Evolutionary conservation across 345 rosid genomes (phyloP), one percentile per base, ranked within the genome.

Genomic region (Leavenworthia alabamica): DNA sequence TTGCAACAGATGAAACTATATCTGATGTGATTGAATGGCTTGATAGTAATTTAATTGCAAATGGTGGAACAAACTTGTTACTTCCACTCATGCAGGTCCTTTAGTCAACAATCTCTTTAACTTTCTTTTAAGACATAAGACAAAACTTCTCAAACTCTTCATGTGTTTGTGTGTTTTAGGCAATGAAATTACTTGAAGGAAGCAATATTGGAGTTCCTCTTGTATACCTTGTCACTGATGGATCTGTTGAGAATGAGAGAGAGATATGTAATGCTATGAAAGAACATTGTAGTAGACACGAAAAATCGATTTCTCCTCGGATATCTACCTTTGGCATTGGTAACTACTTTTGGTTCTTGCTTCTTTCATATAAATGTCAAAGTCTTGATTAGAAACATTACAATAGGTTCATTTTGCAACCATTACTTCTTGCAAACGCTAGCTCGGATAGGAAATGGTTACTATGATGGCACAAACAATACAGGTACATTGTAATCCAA

Each of bases 281-380:
- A 73, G 76, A 64, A 65, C 64, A 60, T 60, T 66, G 74, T 63
- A 53, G 71, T 49, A 44, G 65, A 10, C 71, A 65, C 11, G 76
- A 35, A 49, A 72, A 74, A 66, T 70, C 84, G 19, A 72, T 80
- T 33, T 56, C 74, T 72, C 97, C 97, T 56, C 84, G 96, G 66
- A 77, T 93, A 55, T 80, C 68, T 63, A 89, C 96, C 16, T 87
- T 93, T 72, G 99, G 97, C 40, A 81, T 93, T 35, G 97, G 97
- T 89, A 73, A 65, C 66, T 43, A 27, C 0, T 4, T 35, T n/a
- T n/a, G 4, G 37, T 44, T 32, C 22, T 66, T 20, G 20, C 33
- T 50, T 35, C 16, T 48, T 6, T 48, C 2, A 8, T 41, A 15
- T 13, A 59, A 33, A 32, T 52, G 5, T 20, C 16, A 36, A 37